A percentile compares a stretch with the other conserved stretches of the same genome.
Evolutionary conservation across 805 yeast genomes (phyloP).

Genomic region (Ogataea chonburiensis): DNA sequence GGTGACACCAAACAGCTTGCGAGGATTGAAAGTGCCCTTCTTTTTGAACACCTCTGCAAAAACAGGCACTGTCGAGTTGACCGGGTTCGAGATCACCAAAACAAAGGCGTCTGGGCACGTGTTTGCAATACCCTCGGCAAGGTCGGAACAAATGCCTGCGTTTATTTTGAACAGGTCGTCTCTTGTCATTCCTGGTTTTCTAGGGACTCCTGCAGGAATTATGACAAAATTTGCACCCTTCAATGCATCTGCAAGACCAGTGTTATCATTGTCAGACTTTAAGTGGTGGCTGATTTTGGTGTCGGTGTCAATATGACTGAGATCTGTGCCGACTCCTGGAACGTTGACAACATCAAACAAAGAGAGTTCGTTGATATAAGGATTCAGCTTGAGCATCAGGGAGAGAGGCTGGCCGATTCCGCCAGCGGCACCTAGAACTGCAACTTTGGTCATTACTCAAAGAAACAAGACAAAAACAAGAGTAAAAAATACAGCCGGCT

Average conservation of each 20-base stretch:
- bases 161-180: slow-evolving; percentile 60
- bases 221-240: slow-evolving; percentile 48
- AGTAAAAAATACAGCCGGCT: slow-evolving; percentile 1
- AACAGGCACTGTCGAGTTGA: slow-evolving; percentile 60
- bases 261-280: slow-evolving; percentile 35
- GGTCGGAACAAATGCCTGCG: slow-evolving; percentile 50
- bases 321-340: slow-evolving; percentile 86
- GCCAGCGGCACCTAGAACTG: slow-evolving; percentile 88
- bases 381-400: slow-evolving; percentile 69
- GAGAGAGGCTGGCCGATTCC: slow-evolving; percentile 95
- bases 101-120: slow-evolving; percentile 51
- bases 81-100: slow-evolving; percentile 58
- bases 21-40: slow-evolving; percentile 51
- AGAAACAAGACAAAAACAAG: background rate
- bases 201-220: slow-evolving; percentile 62
- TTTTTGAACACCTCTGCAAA: slow-evolving; percentile 56
- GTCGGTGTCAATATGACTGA: slow-evolving; percentile 69
- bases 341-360: slow-evolving; percentile 82
- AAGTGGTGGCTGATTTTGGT: slow-evolving; percentile 43
- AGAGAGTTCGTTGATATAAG: slow-evolving; percentile 61
- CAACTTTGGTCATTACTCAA: slow-evolving; percentile 35
- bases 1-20: slow-evolving; percentile 56
- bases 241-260: slow-evolving; percentile 40
- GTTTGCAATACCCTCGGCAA: slow-evolving; percentile 52
- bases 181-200: slow-evolving; percentile 67